Conservation (phyloP, 208 protist genomes). For the Acanthamoeba sp. region DNA sequence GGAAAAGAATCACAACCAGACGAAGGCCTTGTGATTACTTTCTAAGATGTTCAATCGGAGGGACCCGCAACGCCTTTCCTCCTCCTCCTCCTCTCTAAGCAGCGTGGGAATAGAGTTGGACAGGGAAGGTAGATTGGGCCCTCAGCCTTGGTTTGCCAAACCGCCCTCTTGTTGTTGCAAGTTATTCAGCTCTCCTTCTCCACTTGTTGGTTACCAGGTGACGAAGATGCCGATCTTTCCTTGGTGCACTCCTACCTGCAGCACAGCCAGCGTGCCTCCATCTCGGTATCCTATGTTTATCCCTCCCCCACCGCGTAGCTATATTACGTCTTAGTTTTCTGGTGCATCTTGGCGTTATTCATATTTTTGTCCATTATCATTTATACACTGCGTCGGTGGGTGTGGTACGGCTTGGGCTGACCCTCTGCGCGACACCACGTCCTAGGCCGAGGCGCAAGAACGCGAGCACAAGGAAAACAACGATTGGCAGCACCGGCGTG, state of each 20-base stretch:
- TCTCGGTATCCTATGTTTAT: not conserved
- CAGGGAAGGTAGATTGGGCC: not conserved
- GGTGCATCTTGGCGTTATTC: too few species aligned
- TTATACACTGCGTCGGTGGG: too few species aligned
- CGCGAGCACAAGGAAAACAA: constrained; percentile 53
- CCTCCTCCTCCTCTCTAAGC: not conserved
- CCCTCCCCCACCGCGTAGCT: not conserved
- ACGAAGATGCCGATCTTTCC: not conserved
- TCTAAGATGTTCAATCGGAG: not conserved
- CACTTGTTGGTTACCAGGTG: not conserved
- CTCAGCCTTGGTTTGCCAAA: too few species aligned
- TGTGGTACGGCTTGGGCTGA: too few species aligned
- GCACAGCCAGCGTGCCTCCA: constrained; percentile 5
- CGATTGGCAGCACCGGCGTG: not conserved
- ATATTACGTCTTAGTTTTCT: not conserved
- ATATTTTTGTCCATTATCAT: too few species aligned
- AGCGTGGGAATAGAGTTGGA: not conserved
- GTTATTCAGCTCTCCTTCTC: not conserved
- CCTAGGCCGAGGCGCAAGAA: not conserved
- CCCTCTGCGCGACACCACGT: too few species aligned
- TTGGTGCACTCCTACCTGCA: not conserved
- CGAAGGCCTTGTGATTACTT: not conserved
- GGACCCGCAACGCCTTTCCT: not conserved
- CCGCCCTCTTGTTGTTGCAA: too few species aligned
- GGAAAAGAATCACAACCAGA: not conserved